Conservation (phyloP, 2,329 filamentous ascomycete genomes). For the Aspergillus alliaceus region DNA sequence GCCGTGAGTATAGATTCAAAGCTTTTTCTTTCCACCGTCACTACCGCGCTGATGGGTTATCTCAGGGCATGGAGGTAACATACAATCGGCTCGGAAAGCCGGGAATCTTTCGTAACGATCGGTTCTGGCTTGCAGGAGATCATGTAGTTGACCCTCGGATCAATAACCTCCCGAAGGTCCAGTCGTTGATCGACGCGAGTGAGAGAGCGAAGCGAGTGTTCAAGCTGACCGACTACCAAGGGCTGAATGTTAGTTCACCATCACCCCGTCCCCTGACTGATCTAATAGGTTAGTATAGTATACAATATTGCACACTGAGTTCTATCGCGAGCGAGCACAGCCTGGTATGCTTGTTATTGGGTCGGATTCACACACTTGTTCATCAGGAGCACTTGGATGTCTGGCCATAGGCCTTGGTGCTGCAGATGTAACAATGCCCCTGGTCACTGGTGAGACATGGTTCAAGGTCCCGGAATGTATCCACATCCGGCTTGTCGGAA, state of each 20-base stretch:
- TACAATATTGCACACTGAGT: slow-evolving; percentile 52
- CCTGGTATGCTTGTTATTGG: slow-evolving; percentile 48
- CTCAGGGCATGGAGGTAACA: slow-evolving; percentile 42
- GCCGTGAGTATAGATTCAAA: slow-evolving; percentile 12
- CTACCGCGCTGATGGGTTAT: background rate
- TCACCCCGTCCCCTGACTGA: background rate
- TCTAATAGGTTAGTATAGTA: slow-evolving; percentile 13
- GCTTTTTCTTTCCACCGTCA: background rate
- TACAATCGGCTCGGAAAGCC: slow-evolving; percentile 43
- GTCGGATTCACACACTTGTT: slow-evolving; percentile 50
- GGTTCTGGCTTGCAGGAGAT: slow-evolving; percentile 53
- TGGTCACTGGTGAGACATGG: slow-evolving; percentile 51
- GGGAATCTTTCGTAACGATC: slow-evolving; percentile 51
- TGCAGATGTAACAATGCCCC: slow-evolving; percentile 47
- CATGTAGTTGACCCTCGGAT: slow-evolving; percentile 50
- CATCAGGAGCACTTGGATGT: slow-evolving; percentile 42
- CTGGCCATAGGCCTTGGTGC: slow-evolving; percentile 49
- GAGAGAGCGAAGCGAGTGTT: slow-evolving; percentile 41
- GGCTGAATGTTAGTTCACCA: slow-evolving; percentile 32
- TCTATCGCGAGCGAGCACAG: slow-evolving; percentile 45
- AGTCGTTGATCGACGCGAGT: slow-evolving; percentile 36
- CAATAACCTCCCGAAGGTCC: slow-evolving; percentile 35
- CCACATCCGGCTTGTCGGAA: slow-evolving; percentile 41
- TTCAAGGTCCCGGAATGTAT: slow-evolving; percentile 48
- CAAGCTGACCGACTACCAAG: slow-evolving; percentile 48